phyloP scores from a whole-genome alignment of 83 land plant genomes.

The Isoetes engelmannii region DNA sequence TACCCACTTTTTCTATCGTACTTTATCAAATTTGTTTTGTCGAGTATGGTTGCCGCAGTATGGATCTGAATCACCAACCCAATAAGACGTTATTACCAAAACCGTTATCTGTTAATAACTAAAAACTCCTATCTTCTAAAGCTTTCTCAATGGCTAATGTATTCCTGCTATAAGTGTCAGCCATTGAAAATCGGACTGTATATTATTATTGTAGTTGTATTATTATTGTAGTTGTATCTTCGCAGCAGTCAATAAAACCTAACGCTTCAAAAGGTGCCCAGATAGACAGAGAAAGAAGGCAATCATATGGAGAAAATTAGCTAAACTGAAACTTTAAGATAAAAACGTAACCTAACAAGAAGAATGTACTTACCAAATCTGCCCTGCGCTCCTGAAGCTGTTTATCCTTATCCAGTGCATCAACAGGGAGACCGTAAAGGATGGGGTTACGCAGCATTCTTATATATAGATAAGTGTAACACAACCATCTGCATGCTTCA shows the following conservation, averaged over 20 bases:
- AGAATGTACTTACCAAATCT: conserved; percentile 56
- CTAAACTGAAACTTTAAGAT: neutral
- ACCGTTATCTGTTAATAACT: neutral
- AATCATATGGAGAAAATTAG: too few species aligned
- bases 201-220: too few species aligned
- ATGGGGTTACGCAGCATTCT: conserved; percentile 76
- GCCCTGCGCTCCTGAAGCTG: conserved; percentile 67
- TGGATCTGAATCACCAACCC: conserved; percentile 51
- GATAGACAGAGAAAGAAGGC: too few species aligned
- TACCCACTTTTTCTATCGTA: conserved; percentile 88
- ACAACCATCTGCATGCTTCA: conserved; percentile 81
- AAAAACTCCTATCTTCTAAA: too few species aligned
- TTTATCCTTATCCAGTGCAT: conserved; percentile 46
- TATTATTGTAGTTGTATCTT: too few species aligned
- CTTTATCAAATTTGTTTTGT: conserved; percentile 70
- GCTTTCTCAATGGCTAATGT: too few species aligned
- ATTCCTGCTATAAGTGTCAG: too few species aligned
- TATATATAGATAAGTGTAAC: conserved; percentile 74
- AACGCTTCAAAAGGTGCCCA: too few species aligned
- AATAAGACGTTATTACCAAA: conserved; percentile 4
- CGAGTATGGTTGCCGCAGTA: conserved; percentile 78
- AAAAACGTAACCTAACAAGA: neutral
- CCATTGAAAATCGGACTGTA: too few species aligned
- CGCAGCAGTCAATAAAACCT: too few species aligned
- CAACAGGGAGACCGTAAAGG: conserved; percentile 59